A percentile compares a stretch with the other conserved stretches of the same genome.
Evolutionary conservation across 1,284 basidiomycete genomes (phyloP).

Genomic region (Rhizopogon hawkerae): DNA sequence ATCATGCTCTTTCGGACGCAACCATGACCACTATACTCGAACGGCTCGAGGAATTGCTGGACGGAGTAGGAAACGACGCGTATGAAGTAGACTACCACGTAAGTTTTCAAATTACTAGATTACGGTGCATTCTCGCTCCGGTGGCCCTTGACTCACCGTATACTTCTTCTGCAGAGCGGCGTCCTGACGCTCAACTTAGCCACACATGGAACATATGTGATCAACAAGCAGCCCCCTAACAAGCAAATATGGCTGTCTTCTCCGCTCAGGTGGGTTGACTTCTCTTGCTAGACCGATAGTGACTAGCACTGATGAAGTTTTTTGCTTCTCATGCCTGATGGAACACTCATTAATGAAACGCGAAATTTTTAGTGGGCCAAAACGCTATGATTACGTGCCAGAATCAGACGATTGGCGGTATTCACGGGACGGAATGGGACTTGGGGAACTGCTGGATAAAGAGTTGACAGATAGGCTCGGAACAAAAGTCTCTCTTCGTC

Average conservation of each 20-base stretch:
- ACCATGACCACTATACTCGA: constrained; percentile 82
- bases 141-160: constrained; percentile 4
- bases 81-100: constrained; percentile 95
- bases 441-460: constrained; percentile 61
- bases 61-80: constrained; percentile 44
- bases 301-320: neutral
- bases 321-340: constrained; percentile 7
- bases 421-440: constrained; percentile 53
- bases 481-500: constrained; percentile 27
- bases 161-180: constrained; percentile 51
- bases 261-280: constrained; percentile 56
- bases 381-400: constrained; percentile 73
- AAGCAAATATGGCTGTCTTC: constrained; percentile 99
- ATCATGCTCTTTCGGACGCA: constrained; percentile 71
- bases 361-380: constrained; percentile 60
- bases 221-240: constrained; percentile 99
- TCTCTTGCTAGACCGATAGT: neutral
- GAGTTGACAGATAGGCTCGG: constrained; percentile 44
- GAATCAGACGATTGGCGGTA: constrained; percentile 68
- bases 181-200: constrained; percentile 85
- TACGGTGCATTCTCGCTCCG: neutral
- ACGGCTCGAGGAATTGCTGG: constrained; percentile 70
- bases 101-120: constrained; percentile 28
- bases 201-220: constrained; percentile 88
- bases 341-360: neutral